Evolutionary conservation across 2,329 filamentous ascomycete genomes (phyloP).

Genomic region (Knoxdaviesia proteae): DNA sequence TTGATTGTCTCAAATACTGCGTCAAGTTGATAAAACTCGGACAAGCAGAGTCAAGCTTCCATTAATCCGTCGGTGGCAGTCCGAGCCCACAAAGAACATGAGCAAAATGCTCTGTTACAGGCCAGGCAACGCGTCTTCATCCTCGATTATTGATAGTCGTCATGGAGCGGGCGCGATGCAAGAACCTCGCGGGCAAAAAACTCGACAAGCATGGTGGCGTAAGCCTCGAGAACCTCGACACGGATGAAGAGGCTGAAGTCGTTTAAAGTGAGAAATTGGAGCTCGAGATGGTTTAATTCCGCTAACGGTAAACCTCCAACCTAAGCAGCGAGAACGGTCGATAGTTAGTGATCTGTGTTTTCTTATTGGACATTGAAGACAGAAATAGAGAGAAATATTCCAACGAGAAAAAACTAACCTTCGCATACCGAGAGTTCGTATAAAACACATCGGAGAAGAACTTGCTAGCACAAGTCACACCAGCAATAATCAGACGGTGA

Average conservation of each 20-base stretch:
- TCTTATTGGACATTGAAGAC: not conserved
- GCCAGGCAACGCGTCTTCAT: no score
- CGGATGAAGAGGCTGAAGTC: conserved; percentile 87
- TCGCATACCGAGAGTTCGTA: conserved; percentile 96
- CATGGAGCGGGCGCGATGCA: not conserved
- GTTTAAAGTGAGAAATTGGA: conserved; percentile 88
- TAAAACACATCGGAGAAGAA: conserved; percentile 99
- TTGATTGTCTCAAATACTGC: no score
- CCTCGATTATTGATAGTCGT: not conserved
- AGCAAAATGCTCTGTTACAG: no score
- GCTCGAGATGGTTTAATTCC: conserved; percentile 86
- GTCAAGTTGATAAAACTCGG: no score
- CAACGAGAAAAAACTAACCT: conserved; percentile 36
- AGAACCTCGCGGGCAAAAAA: conserved; percentile 90
- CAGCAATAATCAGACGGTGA: conserved; percentile 85
- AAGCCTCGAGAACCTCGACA: conserved; percentile 88
- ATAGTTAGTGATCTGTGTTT: conserved; percentile 4
- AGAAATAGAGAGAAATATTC: not conserved
- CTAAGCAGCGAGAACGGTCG: conserved; percentile 21
- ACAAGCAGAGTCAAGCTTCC: no score
- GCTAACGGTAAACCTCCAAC: conserved; percentile 81
- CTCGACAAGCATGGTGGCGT: conserved; percentile 95
- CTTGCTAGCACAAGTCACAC: conserved; percentile 95
- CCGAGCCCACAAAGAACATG: no score
- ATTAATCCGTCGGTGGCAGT: no score